A percentile compares a stretch with the other conserved stretches of the same genome.
Evolutionary conservation across 345 rosid species (phyloP).

Genomic region (Cardamine chenopodiifolia): DNA sequence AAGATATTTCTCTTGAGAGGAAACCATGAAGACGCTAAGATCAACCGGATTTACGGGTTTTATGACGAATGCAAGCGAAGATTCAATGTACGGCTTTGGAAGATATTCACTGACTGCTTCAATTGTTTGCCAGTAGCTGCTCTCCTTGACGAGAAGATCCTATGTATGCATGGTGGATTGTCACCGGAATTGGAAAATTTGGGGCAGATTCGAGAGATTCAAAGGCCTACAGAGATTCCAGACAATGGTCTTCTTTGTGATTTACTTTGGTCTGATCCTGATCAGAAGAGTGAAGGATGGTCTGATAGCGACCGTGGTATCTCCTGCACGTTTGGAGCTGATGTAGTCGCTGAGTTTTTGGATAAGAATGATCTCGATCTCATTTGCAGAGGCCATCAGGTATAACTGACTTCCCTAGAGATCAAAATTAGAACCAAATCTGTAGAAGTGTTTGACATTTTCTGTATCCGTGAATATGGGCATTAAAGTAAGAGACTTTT

Average conservation of each 20-base stretch:
- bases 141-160: conserved; percentile 80
- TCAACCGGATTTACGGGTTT: conserved; percentile 92
- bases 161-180: conserved; percentile 98
- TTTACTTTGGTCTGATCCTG: conserved; percentile 98
- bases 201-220: conserved; percentile 75
- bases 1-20: conserved; percentile 80
- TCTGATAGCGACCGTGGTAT: conserved; percentile 87
- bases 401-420: conserved; percentile 29
- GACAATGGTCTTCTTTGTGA: conserved; percentile 94
- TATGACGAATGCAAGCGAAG: conserved; percentile 98
- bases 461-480: neutral
- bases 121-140: conserved; percentile 94
- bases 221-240: conserved; percentile 90
- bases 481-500: neutral
- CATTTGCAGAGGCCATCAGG: conserved; percentile 99
- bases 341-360: conserved; percentile 78
- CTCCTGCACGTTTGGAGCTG: conserved; percentile 91
- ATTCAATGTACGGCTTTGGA: conserved; percentile 95
- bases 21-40: conserved; percentile 98
- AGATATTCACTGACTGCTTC: conserved; percentile 90
- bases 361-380: conserved; percentile 92
- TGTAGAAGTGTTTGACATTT: neutral
- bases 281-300: conserved; percentile 73
- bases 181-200: conserved; percentile 76
- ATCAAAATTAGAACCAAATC: neutral